Percentiles rank a stretch among this genome's conserved stretches.
These are phyloP conservation scores for Scleroderma bovista DNA, from an alignment of 768 basidiomycete species.

Conservation along the genomic window DNA sequence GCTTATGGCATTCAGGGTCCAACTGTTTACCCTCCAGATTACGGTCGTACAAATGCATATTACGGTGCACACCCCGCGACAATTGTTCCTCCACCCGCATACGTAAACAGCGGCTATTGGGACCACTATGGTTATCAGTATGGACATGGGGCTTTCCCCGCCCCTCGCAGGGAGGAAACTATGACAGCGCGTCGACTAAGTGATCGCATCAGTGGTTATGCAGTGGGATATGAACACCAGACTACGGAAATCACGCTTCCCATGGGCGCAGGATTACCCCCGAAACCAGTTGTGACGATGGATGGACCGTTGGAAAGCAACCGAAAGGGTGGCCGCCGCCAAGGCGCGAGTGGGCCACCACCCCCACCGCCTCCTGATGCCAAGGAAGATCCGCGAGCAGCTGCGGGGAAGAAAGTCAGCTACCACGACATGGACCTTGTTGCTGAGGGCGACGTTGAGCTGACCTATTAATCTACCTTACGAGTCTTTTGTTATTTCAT, in stretches of 20 bases:
- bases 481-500: slow-evolving; percentile 19
- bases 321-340: slow-evolving; percentile 33
- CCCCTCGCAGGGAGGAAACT: slow-evolving; percentile 51
- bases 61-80: slow-evolving; percentile 35
- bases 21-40: slow-evolving; percentile 46
- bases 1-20: slow-evolving; percentile 74
- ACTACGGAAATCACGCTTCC: slow-evolving; percentile 42
- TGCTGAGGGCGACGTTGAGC: slow-evolving; percentile 70
- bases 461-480: slow-evolving; percentile 36
- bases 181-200: slow-evolving; percentile 62
- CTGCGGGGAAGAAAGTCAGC: slow-evolving; percentile 82
- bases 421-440: slow-evolving; percentile 96
- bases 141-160: slow-evolving; percentile 31
- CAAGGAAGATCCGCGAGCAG: slow-evolving; percentile 89
- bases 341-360: slow-evolving; percentile 45
- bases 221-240: slow-evolving; percentile 40
- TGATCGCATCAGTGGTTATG: slow-evolving; percentile 78
- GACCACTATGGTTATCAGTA: slow-evolving; percentile 42
- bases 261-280: slow-evolving; percentile 68
- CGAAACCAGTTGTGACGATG: slow-evolving; percentile 63
- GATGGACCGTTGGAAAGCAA: slow-evolving; percentile 41
- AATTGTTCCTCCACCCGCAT: slow-evolving; percentile 31
- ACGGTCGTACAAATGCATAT: slow-evolving; percentile 34
- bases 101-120: slow-evolving; percentile 38
- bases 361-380: slow-evolving; percentile 84